phyloP scores from a whole-genome alignment of 148 eudicot species.

The Camellia japonica region DNA sequence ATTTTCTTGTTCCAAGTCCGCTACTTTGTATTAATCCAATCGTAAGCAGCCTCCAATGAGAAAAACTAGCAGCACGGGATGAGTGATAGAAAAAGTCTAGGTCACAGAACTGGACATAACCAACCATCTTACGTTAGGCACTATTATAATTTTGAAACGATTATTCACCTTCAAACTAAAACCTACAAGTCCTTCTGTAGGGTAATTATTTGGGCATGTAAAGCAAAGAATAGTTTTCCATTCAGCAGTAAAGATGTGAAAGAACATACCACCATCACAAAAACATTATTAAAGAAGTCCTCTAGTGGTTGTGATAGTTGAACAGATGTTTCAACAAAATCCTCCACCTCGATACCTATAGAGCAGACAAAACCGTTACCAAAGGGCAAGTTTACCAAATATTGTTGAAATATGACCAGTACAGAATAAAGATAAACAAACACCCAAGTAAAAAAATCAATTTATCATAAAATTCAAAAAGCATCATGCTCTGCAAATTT shows the following conservation, averaged over 20 bases:
- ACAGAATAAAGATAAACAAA: background rate
- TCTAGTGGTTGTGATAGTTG: constrained; percentile 79
- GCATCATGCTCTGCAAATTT: background rate
- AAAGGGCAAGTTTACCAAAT: background rate
- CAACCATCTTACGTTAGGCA: background rate
- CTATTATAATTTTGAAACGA: background rate
- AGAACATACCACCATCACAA: constrained; percentile 96
- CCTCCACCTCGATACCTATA: constrained; percentile 79
- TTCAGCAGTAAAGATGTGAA: background rate
- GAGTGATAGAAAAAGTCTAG: too few species aligned
- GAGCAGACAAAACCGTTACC: background rate
- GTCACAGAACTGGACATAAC: too few species aligned
- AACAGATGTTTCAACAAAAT: constrained; percentile 64
- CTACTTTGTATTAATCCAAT: too few species aligned
- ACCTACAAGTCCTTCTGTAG: background rate
- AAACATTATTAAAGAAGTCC: constrained; percentile 81
- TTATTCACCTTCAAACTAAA: background rate
- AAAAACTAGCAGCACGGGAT: too few species aligned
- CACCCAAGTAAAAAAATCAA: background rate
- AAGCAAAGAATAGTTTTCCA: background rate
- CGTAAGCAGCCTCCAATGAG: too few species aligned
- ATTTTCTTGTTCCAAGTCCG: too few species aligned
- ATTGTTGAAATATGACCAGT: background rate
- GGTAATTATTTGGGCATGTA: background rate
- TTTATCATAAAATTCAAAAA: background rate